Percentiles rank a stretch among this genome's conserved stretches.
Evolutionary conservation across 2,329 filamentous ascomycete genomes (phyloP).

Genomic region (Fusarium dlaminii): DNA sequence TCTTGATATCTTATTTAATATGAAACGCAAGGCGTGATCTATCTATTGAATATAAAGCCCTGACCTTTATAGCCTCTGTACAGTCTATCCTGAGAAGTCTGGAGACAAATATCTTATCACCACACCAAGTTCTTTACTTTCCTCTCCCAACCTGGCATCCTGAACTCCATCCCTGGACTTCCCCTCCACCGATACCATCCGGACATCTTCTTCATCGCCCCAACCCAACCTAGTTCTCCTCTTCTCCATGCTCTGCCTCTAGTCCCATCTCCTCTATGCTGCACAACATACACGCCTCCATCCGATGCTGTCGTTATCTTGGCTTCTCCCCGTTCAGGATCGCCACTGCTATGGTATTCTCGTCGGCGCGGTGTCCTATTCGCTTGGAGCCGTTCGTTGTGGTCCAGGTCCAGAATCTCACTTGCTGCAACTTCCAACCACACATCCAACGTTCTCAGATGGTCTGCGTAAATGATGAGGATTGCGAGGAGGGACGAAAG

Average conservation of each 20-base stretch:
- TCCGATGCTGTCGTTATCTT: slow-evolving; percentile 45
- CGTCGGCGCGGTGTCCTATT: slow-evolving; percentile 42
- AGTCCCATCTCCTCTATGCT: slow-evolving; percentile 41
- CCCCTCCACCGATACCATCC: slow-evolving; percentile 47
- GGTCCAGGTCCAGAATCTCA: slow-evolving; percentile 40
- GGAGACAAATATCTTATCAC: background rate
- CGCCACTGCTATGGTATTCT: slow-evolving; percentile 30
- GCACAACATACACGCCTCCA: slow-evolving; percentile 44
- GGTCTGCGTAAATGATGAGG: slow-evolving; percentile 59
- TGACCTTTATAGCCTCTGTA: background rate
- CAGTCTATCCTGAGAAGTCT: background rate
- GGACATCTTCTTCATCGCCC: slow-evolving; percentile 55
- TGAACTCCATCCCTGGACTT: slow-evolving; percentile 40
- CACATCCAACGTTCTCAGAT: slow-evolving; percentile 56
- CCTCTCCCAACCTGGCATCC: slow-evolving; percentile 40
- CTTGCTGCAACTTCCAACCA: slow-evolving; percentile 55
- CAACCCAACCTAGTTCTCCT: slow-evolving; percentile 57
- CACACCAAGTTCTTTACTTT: slow-evolving; percentile 23
- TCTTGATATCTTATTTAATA: slow-evolving; percentile 28
- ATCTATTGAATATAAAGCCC: background rate
- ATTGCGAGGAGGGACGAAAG: slow-evolving; percentile 52
- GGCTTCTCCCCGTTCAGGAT: slow-evolving; percentile 44
- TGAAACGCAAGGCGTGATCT: slow-evolving; percentile 12
- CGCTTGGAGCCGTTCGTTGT: slow-evolving; percentile 18
- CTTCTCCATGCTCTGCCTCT: slow-evolving; percentile 53